Percentiles rank a stretch among this genome's conserved stretches.
Conservation (phyloP, 345 rosid genomes). For the Eucalyptus cloeziana region DNA sequence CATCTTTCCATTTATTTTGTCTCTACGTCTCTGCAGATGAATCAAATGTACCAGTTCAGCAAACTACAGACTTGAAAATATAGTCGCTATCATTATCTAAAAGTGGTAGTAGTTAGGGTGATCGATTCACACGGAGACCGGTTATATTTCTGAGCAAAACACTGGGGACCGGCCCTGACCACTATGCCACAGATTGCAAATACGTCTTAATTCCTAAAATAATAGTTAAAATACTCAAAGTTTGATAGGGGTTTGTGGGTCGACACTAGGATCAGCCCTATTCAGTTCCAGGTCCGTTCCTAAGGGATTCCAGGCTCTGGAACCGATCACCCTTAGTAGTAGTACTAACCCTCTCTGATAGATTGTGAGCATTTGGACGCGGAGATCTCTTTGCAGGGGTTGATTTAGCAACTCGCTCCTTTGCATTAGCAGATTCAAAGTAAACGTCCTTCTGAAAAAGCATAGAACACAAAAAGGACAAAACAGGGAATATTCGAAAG, state of each 20-base stretch:
- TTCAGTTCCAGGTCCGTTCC: neutral
- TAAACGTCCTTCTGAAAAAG: neutral
- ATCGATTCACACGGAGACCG: neutral
- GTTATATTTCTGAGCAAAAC: neutral
- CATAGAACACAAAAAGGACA: neutral
- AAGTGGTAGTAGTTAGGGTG: neutral
- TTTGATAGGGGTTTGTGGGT: neutral
- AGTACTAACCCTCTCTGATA: neutral
- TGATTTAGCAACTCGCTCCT: neutral
- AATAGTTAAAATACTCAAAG: neutral
- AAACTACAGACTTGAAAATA: neutral
- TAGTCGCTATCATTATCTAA: neutral
- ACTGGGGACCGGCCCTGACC: neutral
- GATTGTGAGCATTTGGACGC: neutral
- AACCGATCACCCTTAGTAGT: neutral
- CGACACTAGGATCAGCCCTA: neutral
- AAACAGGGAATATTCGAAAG: neutral
- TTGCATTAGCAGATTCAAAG: neutral
- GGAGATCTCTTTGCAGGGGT: neutral
- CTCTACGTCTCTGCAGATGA: conserved; percentile 38
- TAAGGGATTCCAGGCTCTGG: neutral
- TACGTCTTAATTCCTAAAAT: neutral
- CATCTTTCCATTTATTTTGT: conserved; percentile 47
- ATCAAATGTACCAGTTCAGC: neutral
- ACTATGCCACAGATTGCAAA: neutral